A percentile compares a stretch with the other conserved stretches of the same genome.
These are phyloP conservation scores for Eustoma russellianum DNA, from an alignment of 257 asterid species.

Conservation along the genomic window DNA sequence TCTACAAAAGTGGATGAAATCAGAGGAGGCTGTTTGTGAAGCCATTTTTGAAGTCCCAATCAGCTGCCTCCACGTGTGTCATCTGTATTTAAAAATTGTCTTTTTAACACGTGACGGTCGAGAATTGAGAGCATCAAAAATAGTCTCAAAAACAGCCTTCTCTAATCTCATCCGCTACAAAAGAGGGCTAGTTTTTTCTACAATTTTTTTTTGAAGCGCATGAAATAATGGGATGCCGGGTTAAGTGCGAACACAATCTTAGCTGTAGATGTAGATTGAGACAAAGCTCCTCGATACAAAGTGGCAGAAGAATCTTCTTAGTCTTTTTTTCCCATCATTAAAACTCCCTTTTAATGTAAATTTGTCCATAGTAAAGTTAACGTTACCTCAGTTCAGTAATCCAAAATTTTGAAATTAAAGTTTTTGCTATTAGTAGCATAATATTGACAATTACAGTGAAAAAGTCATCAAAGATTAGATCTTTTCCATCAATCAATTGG, in stretches of 20 bases:
- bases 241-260: slow-evolving; percentile 11
- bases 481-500: slow-evolving; percentile 27
- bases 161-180: no score
- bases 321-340: not conserved
- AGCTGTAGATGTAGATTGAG: slow-evolving; percentile 5
- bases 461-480: slow-evolving; percentile 19
- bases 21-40: no score
- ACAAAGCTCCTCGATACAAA: slow-evolving; percentile 11
- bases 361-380: not conserved
- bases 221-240: slow-evolving; percentile 13
- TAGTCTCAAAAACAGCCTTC: no score
- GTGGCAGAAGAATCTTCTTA: not conserved
- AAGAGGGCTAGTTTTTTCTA: no score
- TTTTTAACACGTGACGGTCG: no score
- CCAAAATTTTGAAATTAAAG: slow-evolving; percentile 15
- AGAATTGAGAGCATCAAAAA: no score
- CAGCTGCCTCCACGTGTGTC: no score
- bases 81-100: no score
- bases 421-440: not conserved
- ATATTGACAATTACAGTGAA: slow-evolving; percentile 24
- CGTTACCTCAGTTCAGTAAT: not conserved
- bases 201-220: slow-evolving; percentile 12
- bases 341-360: not conserved
- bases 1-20: no score
- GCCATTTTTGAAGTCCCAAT: no score